Evolutionary conservation across 2,329 filamentous ascomycete genomes (phyloP), one percentile per base, ranked within the genome.

Genomic region (Diaporthe velutina): DNA sequence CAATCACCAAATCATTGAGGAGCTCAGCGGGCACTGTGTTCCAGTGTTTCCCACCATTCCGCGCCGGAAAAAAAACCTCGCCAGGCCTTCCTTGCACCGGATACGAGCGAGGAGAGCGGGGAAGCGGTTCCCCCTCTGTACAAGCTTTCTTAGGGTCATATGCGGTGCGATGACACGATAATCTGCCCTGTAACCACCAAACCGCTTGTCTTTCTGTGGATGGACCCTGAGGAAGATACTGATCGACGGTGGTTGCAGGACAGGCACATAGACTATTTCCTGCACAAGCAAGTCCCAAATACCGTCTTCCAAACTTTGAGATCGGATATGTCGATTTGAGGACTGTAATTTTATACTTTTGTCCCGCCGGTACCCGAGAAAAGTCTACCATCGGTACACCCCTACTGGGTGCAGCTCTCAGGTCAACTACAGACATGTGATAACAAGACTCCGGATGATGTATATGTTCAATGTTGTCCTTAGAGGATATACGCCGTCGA

Each of bases 31-130:
- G 45, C 45, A 60, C 73, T 68, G 70, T 75, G 60, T 42, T 72
- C 28, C 73, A 70, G 68, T 52, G n/a, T 70, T 33, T 71, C 30
- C 73, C 73, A 75, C 60, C 73, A 50, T 73, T 75, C 73, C 73
- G 70, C 74, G 55, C 58, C 60, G 48, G 30, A 45, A 45, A 48
- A 40, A 40, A 25, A 38, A 30, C 45, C 57, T 30, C 40, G 28
- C 61, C 64, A 73, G 70, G 57, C 70, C 40, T 70, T 60, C 70
- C 42, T 38, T 54, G 70, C 54, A 33, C 19, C 5, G 3, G 50
- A 50, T 60, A 55, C 70, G 48, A 67, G 45, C 25, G 8, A 60
- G 55, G 60, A 35, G 42, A 67, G 61, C 64, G 64, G 64, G 64
- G 64, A 67, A 67, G 45, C 10, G n/a, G 52, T 52, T 54, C 52